Conservation (phyloP, 176 grass and related monocot species). For the Rhynchospora pubera region DNA sequence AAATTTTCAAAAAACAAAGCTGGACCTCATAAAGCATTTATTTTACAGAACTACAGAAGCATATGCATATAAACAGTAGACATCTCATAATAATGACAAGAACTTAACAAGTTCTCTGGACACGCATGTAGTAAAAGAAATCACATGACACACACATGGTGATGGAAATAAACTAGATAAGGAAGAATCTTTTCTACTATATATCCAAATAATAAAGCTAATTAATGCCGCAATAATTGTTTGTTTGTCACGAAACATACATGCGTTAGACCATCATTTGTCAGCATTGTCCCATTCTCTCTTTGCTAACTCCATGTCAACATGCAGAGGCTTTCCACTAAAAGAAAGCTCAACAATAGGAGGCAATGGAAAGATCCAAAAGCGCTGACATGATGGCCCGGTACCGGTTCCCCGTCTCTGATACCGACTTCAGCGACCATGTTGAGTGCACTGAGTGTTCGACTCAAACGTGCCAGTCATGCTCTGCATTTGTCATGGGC, state of each 20-base stretch:
- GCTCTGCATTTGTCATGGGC: conserved; percentile 48
- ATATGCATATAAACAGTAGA: background rate
- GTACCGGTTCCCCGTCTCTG: conserved; percentile 38
- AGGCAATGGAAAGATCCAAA: conserved; percentile 23
- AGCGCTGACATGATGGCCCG: conserved; percentile 18
- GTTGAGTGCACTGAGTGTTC: conserved; percentile 32
- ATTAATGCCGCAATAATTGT: background rate
- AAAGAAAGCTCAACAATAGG: background rate
- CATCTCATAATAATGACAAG: background rate
- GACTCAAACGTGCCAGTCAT: conserved; percentile 46
- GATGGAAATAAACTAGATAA: background rate
- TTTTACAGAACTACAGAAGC: background rate
- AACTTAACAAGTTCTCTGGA: background rate
- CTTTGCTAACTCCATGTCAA: background rate
- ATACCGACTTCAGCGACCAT: background rate
- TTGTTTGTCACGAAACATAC: background rate
- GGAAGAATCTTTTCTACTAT: background rate
- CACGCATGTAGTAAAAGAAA: conserved; percentile 6
- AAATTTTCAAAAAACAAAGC: background rate
- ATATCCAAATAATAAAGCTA: background rate
- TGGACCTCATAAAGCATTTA: background rate
- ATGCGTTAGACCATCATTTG: conserved; percentile 3
- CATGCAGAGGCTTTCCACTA: background rate
- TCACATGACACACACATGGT: conserved; percentile 10
- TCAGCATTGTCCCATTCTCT: background rate